These are phyloP conservation scores for Magnaporthiopsis poae DNA, from an alignment of 2,329 filamentous ascomycete genomes.

Conservation along the genomic window DNA sequence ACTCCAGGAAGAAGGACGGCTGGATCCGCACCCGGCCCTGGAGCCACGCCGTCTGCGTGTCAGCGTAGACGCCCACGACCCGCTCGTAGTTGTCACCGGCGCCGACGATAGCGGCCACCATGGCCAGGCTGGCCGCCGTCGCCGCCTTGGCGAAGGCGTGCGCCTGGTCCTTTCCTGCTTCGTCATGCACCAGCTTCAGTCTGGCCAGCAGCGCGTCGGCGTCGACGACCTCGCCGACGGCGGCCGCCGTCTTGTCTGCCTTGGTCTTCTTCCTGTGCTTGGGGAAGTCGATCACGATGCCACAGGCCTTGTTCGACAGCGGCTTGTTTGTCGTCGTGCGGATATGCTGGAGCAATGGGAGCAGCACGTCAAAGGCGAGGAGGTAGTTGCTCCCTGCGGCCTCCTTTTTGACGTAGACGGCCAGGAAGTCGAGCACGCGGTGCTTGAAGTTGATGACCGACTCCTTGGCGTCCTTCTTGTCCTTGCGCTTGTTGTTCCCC, in stretches of 20 bases:
- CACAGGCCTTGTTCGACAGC: constrained; percentile 61
- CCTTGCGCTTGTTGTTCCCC: constrained; percentile 62
- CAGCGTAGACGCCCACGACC: constrained; percentile 54
- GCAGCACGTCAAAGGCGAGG: constrained; percentile 57
- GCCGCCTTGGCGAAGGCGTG: constrained; percentile 65
- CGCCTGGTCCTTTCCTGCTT: constrained; percentile 46
- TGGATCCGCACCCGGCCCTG: constrained; percentile 50
- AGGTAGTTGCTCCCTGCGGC: constrained; percentile 50
- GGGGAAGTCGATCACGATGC: constrained; percentile 63
- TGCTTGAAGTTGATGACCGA: constrained; percentile 91
- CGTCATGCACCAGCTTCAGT: constrained; percentile 56
- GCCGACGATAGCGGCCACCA: constrained; percentile 52
- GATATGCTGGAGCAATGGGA: constrained; percentile 67
- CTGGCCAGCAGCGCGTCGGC: constrained; percentile 41
- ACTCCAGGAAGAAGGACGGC: constrained; percentile 58
- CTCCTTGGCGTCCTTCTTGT: constrained; percentile 78
- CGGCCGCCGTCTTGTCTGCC: constrained; percentile 30
- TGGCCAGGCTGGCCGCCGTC: constrained; percentile 60
- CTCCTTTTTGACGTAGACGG: constrained; percentile 75
- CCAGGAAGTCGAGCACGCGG: constrained; percentile 77
- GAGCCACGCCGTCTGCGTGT: constrained; percentile 51
- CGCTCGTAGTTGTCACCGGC: constrained; percentile 40
- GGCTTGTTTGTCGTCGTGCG: constrained; percentile 69
- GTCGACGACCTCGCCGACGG: constrained; percentile 25
- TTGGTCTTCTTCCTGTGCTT: constrained; percentile 53